Conservation (phyloP, 2,329 filamentous ascomycete species). For the Fusarium hostae region DNA sequence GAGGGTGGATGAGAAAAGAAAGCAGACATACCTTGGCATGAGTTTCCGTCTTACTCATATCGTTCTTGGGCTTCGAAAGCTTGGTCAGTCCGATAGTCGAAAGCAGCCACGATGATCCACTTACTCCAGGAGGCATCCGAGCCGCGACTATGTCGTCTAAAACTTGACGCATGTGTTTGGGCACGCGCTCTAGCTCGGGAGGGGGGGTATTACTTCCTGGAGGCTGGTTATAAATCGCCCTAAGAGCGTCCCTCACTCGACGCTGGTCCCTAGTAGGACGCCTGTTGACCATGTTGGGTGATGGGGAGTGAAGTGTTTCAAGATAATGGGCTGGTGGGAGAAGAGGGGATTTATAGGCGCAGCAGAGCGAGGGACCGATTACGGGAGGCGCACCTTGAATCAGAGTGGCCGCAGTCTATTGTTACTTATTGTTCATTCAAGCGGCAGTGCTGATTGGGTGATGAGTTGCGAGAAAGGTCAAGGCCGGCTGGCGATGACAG, state of each 20-base stretch:
- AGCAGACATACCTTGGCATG: constrained; percentile 31
- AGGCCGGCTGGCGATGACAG: neutral
- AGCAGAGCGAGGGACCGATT: neutral
- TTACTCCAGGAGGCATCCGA: no score
- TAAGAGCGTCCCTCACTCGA: no score
- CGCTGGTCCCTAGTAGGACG: no score
- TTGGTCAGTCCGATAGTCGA: neutral
- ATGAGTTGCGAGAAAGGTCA: neutral
- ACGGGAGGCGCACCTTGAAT: neutral
- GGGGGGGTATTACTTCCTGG: no score
- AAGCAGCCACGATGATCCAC: no score
- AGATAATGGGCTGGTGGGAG: no score
- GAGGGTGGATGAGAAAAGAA: constrained; percentile 33
- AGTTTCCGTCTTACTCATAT: neutral
- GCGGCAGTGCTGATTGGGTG: neutral
- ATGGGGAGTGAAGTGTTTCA: no score
- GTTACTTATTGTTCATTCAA: neutral
- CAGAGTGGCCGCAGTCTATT: neutral
- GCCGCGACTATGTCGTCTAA: no score
- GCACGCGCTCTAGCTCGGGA: no score
- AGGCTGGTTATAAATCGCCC: no score
- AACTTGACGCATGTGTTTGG: no score
- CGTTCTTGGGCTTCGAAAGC: neutral
- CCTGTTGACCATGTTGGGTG: no score
- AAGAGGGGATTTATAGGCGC: constrained; percentile 24